These are phyloP conservation scores for Zymoseptoria tritici DNA, from an alignment of 2,329 filamentous ascomycete species.

Conservation along the genomic window DNA sequence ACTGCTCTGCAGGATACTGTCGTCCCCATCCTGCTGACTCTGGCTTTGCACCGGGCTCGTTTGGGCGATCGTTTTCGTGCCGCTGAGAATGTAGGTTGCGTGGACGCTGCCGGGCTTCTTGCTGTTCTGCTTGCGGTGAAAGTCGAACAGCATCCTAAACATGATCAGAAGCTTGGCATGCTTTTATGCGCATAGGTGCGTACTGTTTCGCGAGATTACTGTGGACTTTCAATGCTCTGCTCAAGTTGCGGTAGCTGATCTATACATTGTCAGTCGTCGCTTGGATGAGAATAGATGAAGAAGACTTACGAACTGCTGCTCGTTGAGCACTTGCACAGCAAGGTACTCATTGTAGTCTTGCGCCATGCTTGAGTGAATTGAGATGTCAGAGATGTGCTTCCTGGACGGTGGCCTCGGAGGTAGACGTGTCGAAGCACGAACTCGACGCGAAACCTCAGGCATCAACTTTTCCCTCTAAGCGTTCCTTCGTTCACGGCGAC, in stretches of 20 bases:
- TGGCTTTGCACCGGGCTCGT: conserved; percentile 37
- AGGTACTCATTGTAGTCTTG: conserved; percentile 63
- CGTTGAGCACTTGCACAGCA: conserved; percentile 66
- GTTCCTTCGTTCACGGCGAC: too few relatives aligned
- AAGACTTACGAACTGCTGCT: conserved; percentile 60
- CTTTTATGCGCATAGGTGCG: conserved; percentile 20
- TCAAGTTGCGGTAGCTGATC: conserved; percentile 82
- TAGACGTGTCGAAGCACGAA: neutral
- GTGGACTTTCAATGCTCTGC: conserved; percentile 74
- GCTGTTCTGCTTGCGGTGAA: conserved; percentile 68
- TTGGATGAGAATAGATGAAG: neutral
- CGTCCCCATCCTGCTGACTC: conserved; percentile 47
- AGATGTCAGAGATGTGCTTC: too few relatives aligned
- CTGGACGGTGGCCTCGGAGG: neutral
- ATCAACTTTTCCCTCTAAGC: too few relatives aligned
- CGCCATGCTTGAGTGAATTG: conserved; percentile 26
- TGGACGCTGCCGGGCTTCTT: conserved; percentile 69
- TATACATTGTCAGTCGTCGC: conserved; percentile 36
- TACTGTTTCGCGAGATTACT: conserved; percentile 86
- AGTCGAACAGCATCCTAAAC: conserved; percentile 75
- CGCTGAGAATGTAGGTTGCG: conserved; percentile 85
- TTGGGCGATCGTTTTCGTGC: conserved; percentile 46
- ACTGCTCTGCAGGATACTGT: conserved; percentile 60
- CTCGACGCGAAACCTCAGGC: too few relatives aligned
- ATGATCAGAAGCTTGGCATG: conserved; percentile 17